These are phyloP conservation scores for Cordyceps militaris DNA, from an alignment of 2,329 filamentous ascomycete genomes.

Conservation along the genomic window DNA sequence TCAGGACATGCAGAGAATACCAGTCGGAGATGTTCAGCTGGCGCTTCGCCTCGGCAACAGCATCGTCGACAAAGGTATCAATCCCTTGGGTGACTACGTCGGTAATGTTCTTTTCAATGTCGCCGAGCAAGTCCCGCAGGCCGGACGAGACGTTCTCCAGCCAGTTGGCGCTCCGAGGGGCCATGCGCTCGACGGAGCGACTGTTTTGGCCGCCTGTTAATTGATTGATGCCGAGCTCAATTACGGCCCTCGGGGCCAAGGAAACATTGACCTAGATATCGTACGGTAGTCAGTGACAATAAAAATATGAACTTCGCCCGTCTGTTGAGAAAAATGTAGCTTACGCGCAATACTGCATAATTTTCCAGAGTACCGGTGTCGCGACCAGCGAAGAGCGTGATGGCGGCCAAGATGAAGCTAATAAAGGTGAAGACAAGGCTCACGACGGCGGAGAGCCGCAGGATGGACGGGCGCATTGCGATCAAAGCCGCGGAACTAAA, in stretches of 20 bases:
- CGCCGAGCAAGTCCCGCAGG: neutral
- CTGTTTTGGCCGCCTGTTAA: neutral
- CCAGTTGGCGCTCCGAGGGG: neutral
- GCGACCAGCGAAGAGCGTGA: constrained; percentile 3
- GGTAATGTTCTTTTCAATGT: neutral
- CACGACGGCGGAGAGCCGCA: neutral
- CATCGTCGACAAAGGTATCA: constrained; percentile 32
- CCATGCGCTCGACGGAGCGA: neutral
- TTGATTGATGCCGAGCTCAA: neutral
- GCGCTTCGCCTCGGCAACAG: constrained; percentile 34
- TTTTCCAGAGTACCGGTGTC: constrained; percentile 2
- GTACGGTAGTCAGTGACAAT: neutral
- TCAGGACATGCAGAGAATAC: constrained; percentile 46
- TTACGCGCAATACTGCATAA: neutral
- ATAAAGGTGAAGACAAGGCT: neutral
- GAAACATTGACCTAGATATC: constrained; percentile 3
- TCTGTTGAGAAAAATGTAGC: neutral
- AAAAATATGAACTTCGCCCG: too few species aligned
- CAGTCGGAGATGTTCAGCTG: constrained; percentile 42
- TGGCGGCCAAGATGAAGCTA: neutral
- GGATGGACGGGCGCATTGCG: neutral
- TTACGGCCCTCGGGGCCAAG: neutral
- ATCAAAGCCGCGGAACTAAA: too few species aligned
- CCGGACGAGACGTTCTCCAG: neutral
- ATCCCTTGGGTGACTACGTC: constrained; percentile 28